phyloP scores from a whole-genome alignment of 345 rosid species.

The Citrus medica region DNA sequence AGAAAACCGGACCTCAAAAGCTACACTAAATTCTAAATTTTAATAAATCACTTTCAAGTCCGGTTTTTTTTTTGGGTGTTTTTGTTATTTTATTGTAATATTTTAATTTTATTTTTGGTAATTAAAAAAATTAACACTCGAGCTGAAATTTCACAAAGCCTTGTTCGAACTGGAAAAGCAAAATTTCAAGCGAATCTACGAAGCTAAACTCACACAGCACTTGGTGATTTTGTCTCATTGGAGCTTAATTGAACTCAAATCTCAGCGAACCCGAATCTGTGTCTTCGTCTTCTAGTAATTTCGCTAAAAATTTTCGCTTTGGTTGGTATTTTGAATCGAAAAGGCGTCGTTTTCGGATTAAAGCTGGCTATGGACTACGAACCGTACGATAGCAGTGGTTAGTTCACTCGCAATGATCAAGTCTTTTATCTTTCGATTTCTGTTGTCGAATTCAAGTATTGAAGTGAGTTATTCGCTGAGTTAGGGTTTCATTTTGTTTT shows the following conservation, averaged over 20 bases:
- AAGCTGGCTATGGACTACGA: constrained; percentile 66
- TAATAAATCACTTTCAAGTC: background rate
- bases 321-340: background rate
- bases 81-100: background rate
- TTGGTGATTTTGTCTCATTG: background rate
- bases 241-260: background rate
- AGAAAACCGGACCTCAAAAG: background rate
- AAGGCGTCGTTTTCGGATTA: background rate
- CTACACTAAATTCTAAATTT: background rate
- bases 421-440: constrained; percentile 4
- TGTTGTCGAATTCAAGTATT: constrained; percentile 14
- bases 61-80: background rate
- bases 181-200: background rate
- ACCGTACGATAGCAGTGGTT: constrained; percentile 74
- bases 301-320: background rate
- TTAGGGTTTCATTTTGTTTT: background rate
- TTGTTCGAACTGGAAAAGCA: background rate
- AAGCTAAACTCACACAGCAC: background rate
- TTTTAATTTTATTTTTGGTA: background rate
- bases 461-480: background rate
- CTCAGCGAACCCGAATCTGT: background rate
- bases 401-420: constrained; percentile 31
- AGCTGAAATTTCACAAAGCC: background rate
- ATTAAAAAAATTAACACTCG: background rate
- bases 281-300: background rate